Evolutionary conservation across 768 basidiomycete genomes (phyloP).

Genomic region (Mycena pura): DNA sequence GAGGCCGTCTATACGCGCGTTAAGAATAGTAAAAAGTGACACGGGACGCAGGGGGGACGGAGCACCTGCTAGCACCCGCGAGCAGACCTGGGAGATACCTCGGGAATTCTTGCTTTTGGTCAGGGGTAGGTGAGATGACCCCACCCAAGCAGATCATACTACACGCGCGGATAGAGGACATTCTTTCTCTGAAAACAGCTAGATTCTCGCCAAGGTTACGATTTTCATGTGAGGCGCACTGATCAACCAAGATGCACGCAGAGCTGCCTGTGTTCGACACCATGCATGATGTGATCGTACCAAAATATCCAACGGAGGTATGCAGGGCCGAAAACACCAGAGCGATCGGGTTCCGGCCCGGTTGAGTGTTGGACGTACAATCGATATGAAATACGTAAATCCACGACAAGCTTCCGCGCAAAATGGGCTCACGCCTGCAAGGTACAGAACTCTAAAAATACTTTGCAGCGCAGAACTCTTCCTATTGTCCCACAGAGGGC

Average conservation of each 20-base stretch:
- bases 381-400: conserved; percentile 55
- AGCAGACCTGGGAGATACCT: conserved; percentile 51
- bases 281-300: no score
- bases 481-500: no score
- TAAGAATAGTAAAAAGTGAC: background rate
- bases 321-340: conserved; percentile 44
- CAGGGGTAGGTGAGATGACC: conserved; percentile 42
- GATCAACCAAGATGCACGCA: conserved; percentile 50
- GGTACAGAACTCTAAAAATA: no score
- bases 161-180: conserved; percentile 49
- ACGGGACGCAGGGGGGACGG: conserved; percentile 8
- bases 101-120: conserved; percentile 49
- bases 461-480: no score
- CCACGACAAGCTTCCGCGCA: no score
- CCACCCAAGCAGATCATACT: conserved; percentile 49
- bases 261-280: conserved; percentile 51
- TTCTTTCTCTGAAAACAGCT: no score
- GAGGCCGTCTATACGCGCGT: conserved; percentile 47
- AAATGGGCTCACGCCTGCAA: conserved; percentile 47
- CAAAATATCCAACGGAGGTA: conserved; percentile 50
- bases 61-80: no score
- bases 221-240: no score
- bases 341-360: no score
- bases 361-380: no score
- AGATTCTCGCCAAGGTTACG: no score